Percentiles rank a stretch among this genome's conserved stretches.
Evolutionary conservation across 345 rosid genomes (phyloP).

Genomic region (Turnera subulata): DNA sequence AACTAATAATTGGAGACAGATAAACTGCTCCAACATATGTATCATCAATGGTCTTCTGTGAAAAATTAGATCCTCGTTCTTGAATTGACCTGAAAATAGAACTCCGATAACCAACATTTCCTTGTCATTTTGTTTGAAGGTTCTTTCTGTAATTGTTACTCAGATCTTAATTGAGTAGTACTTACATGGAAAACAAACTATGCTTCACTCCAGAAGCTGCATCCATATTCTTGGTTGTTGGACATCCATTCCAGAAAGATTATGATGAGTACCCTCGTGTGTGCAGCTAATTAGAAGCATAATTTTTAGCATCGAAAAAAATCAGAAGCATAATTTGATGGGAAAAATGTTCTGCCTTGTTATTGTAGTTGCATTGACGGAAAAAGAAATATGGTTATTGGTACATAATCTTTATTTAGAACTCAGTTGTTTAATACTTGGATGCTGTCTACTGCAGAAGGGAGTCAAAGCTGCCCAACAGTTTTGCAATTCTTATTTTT

Average conservation of each 20-base stretch:
- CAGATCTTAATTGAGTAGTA: too few species aligned
- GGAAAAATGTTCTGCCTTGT: neutral
- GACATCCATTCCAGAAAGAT: neutral
- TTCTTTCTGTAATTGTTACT: too few species aligned
- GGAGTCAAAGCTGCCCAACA: slow-evolving; percentile 74
- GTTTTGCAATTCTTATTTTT: slow-evolving; percentile 64
- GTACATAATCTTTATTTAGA: neutral
- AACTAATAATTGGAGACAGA: neutral
- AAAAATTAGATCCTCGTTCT: too few species aligned
- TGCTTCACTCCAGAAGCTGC: too few species aligned
- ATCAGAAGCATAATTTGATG: neutral
- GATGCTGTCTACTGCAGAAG: slow-evolving; percentile 46
- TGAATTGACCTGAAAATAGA: too few species aligned
- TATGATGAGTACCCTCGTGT: neutral
- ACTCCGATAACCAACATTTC: too few species aligned
- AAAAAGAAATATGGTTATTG: neutral
- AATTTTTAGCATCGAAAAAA: neutral
- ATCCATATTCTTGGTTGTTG: too few species aligned
- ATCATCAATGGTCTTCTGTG: too few species aligned
- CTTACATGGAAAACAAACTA: too few species aligned
- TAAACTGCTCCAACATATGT: neutral
- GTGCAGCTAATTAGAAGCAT: neutral
- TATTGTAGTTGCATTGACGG: neutral
- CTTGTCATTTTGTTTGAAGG: too few species aligned
- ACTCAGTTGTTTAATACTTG: slow-evolving; percentile 8